Conservation (phyloP, 2,329 filamentous ascomycete species). For the Botryotinia calthae region DNA sequence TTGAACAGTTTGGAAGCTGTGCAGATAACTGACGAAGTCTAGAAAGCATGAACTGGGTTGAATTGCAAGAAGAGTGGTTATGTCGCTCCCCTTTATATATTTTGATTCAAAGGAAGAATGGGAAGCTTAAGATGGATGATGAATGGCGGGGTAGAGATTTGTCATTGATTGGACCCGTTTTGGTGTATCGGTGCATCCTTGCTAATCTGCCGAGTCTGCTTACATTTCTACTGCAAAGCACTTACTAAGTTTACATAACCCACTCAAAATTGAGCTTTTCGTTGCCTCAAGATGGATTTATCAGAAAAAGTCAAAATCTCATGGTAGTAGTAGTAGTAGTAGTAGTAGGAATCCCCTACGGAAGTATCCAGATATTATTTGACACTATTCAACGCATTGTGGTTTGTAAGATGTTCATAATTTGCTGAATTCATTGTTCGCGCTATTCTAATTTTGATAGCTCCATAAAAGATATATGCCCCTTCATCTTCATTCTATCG, state of each 20-base stretch:
- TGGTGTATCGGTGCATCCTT: background rate
- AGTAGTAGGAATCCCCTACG: background rate
- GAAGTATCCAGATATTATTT: background rate
- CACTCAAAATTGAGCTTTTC: background rate
- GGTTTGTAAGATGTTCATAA: background rate
- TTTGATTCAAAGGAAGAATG: slow-evolving; percentile 9
- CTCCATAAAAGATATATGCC: background rate
- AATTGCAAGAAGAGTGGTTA: background rate
- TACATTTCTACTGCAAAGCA: slow-evolving; percentile 12
- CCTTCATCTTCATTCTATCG: background rate
- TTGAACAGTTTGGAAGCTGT: slow-evolving; percentile 8
- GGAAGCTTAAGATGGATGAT: background rate
- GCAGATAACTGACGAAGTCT: slow-evolving; percentile 14
- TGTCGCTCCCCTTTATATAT: background rate
- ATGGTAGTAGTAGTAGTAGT: background rate
- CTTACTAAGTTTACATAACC: slow-evolving; percentile 17
- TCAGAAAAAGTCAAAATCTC: background rate
- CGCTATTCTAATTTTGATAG: slow-evolving; percentile 14
- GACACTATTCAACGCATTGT: background rate
- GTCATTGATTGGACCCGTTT: slow-evolving; percentile 8
- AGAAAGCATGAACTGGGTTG: slow-evolving; percentile 20
- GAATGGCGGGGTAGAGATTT: slow-evolving; percentile 18
- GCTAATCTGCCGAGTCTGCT: slow-evolving; percentile 6
- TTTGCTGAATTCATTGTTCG: background rate
- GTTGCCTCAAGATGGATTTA: background rate